Percentiles rank a stretch among this genome's conserved stretches.
Conservation (phyloP, 2,329 filamentous ascomycete genomes). For the Fusarium proliferatum region DNA sequence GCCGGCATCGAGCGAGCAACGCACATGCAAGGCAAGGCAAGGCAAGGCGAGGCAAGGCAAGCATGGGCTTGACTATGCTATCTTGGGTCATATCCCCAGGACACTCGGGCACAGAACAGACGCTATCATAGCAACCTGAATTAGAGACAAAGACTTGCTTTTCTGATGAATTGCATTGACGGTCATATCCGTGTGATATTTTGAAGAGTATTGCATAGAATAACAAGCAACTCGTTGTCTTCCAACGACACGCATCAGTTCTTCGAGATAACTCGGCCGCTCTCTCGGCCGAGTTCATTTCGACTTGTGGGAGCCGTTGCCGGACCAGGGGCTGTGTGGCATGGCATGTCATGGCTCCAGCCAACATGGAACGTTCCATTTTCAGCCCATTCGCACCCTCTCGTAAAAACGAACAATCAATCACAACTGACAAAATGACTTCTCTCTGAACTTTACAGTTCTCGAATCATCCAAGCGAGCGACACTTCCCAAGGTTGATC, state of each 20-base stretch:
- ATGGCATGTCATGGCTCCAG: conserved; percentile 36
- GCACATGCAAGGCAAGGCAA: conserved; percentile 6
- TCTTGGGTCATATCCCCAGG: conserved; percentile 16
- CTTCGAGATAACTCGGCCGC: conserved; percentile 25
- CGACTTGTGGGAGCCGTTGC: conserved; percentile 17
- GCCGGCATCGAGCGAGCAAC: conserved; percentile 30
- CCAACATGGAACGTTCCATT: conserved; percentile 37
- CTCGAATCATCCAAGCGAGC: not conserved
- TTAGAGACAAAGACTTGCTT: not conserved
- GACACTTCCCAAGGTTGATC: not conserved
- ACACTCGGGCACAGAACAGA: conserved; percentile 11
- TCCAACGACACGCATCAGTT: not conserved
- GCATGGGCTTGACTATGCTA: conserved; percentile 12
- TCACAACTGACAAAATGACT: not conserved
- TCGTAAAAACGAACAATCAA: not conserved
- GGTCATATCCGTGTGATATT: not conserved
- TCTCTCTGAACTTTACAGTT: not conserved
- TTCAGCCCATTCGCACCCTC: conserved; percentile 13
- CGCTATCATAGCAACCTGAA: conserved; percentile 3
- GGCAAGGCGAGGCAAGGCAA: not conserved
- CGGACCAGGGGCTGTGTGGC: conserved; percentile 23
- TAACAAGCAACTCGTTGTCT: not conserved
- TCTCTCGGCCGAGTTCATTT: conserved; percentile 28
- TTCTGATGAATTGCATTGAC: not conserved
- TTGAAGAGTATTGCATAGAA: not conserved